These are phyloP conservation scores for Panus rudis DNA, from an alignment of 768 basidiomycete genomes.

Conservation along the genomic window DNA sequence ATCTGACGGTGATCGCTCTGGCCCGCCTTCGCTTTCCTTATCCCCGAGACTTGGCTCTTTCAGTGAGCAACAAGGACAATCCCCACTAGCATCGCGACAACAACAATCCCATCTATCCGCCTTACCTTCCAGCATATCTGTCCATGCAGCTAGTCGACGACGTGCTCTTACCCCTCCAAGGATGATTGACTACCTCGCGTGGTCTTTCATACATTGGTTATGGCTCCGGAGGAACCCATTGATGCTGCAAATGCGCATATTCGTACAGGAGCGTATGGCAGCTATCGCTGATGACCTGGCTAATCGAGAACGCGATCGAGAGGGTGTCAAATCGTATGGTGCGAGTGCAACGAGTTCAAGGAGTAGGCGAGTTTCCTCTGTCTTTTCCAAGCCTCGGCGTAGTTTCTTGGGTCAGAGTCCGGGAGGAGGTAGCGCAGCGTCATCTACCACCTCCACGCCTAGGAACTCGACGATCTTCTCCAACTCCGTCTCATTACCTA, in stretches of 20 bases:
- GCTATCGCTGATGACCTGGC: constrained; percentile 46
- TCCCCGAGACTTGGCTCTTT: constrained; percentile 32
- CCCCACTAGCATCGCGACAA: no score
- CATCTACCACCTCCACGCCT: constrained; percentile 33
- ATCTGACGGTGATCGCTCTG: constrained; percentile 31
- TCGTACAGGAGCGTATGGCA: constrained; percentile 58
- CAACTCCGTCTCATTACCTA: constrained; percentile 16
- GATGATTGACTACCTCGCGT: constrained; percentile 62
- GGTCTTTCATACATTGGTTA: constrained; percentile 65
- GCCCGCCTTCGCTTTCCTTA: constrained; percentile 42
- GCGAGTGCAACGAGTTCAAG: constrained; percentile 20
- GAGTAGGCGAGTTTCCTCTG: constrained; percentile 39
- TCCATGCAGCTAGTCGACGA: constrained; percentile 22
- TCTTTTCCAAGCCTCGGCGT: constrained; percentile 52
- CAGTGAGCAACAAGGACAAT: no score
- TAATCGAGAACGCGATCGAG: no score
- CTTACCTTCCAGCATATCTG: constrained; percentile 14
- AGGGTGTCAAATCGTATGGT: constrained; percentile 16
- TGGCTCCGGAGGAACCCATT: constrained; percentile 59
- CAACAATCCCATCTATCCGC: constrained; percentile 14
- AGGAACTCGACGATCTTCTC: constrained; percentile 34
- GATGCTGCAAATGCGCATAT: constrained; percentile 55
- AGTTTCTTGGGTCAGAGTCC: constrained; percentile 30
- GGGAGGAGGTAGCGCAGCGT: constrained; percentile 17
- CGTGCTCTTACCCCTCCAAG: constrained; percentile 35